Evolutionary conservation across 768 basidiomycete genomes (phyloP), one percentile per base, ranked within the genome.

Genomic region (Leucocoprinus sp.): DNA sequence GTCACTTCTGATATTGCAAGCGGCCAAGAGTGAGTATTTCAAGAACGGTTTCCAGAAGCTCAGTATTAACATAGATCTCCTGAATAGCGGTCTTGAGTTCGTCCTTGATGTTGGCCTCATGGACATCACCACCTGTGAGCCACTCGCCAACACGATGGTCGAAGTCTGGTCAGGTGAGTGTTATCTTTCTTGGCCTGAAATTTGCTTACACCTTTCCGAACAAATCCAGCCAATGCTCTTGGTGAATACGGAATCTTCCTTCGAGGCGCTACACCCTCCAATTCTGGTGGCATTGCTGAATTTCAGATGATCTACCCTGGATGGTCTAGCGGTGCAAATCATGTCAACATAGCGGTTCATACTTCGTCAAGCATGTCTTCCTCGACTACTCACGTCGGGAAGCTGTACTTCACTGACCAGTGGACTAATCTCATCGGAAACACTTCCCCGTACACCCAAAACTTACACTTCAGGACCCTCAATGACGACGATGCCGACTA

Each of bases 41-140:
- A 27, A 26, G 27, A 15, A 5, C n/a, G 7, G 8, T 42, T n/a
- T 17, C 28, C 9, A 8, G 17, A 31, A n/a, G 39, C 12, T 17
- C 15, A 8, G 31, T 42, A 14, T 35, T 48, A 9, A 38, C 11
- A 5, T 14, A 19, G 26, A 22, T 17, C 18, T 31, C 18, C 9
- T 24, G 40, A 24, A 36, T 29, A 68, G 63, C 15, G 69, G 69
- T 4, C 53, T 70, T 26, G 47, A 58, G 5, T 52, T 69, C 44
- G 61, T 56, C 1, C 56, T 71, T 33, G 66, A 71, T 48, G 58
- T 71, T 26, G 64, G 63, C 29, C 52, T 69, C 27, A 54, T 71
- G 45, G 62, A 69, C 46, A 60, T 64, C 2, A 54, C 60, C n/a
- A 67, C 67, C 15, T 71, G 69, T 58, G 42, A 66, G 47, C 66